Evolutionary conservation across 345 rosid species (phyloP).

Genomic region (Eucalyptus marginata): DNA sequence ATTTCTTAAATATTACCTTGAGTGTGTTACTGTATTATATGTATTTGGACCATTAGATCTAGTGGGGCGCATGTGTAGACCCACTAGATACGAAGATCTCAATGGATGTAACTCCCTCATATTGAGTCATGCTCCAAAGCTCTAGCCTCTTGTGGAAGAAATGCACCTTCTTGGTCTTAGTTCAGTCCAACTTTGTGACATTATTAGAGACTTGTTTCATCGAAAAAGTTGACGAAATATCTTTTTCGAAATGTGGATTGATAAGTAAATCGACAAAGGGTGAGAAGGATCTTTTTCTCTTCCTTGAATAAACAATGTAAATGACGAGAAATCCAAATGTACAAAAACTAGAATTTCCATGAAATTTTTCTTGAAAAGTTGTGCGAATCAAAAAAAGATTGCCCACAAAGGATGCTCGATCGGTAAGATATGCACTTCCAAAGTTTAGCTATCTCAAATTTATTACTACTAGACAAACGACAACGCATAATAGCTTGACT

Average conservation of each 20-base stretch:
- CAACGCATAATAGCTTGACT: neutral
- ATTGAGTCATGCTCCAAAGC: neutral
- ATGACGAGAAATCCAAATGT: neutral
- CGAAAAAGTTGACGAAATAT: neutral
- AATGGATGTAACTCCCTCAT: neutral
- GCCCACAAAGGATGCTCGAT: neutral
- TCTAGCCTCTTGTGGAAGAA: neutral
- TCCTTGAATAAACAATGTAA: neutral
- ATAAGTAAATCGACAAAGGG: neutral
- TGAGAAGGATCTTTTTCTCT: neutral
- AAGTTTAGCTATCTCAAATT: neutral
- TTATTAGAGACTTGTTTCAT: neutral
- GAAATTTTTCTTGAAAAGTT: neutral
- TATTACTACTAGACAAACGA: rapidly evolving
- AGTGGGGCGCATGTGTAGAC: neutral
- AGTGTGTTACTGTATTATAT: neutral
- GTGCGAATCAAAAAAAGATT: neutral
- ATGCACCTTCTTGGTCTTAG: neutral
- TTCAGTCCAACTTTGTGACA: neutral
- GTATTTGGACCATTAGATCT: neutral
- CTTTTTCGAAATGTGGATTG: neutral
- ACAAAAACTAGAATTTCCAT: neutral
- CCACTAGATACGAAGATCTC: neutral
- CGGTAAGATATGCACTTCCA: neutral
- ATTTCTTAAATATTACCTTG: neutral